Percentiles rank a stretch among this genome's conserved stretches.
Evolutionary conservation across 140 eudicot genomes (phyloP).

Genomic region (Ambrosia hybrid): DNA sequence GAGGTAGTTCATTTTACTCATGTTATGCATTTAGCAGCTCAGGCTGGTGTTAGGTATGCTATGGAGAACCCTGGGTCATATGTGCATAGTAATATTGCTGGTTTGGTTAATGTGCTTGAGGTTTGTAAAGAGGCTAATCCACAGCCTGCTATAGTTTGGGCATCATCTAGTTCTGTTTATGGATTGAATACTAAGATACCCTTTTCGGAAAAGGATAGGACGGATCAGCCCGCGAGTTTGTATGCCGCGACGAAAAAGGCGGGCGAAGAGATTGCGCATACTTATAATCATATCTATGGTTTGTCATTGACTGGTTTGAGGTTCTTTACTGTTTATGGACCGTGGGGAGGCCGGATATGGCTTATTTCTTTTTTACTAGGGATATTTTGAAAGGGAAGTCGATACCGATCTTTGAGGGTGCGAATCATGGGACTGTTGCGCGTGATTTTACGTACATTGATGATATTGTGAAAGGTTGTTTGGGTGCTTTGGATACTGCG

Average conservation of each 20-base stretch:
- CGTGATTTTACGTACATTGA: constrained; percentile 95
- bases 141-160: constrained; percentile 97
- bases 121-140: constrained; percentile 76
- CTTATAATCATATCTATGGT: constrained; percentile 92
- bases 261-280: constrained; percentile 95
- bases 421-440: constrained; percentile 93
- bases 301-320: constrained; percentile 84
- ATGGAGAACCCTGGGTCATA: constrained; percentile 92
- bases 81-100: constrained; percentile 90
- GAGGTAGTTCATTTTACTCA: constrained; percentile 73
- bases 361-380: constrained; percentile 78
- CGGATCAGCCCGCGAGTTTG: constrained; percentile 94
- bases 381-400: constrained; percentile 84
- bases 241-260: constrained; percentile 97
- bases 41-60: constrained; percentile 96
- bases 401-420: constrained; percentile 77
- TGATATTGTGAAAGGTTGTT: constrained; percentile 97
- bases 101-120: constrained; percentile 75
- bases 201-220: constrained; percentile 89
- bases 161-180: constrained; percentile 89
- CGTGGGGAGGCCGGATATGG: constrained; percentile 99
- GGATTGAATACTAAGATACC: constrained; percentile 89
- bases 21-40: constrained; percentile 97
- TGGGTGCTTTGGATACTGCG: constrained; percentile 91
- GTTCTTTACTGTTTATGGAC: constrained; percentile 97